Evolutionary conservation across 371 early-diverging fungal genomes (phyloP).

Genomic region (Haplosporangium sp.): DNA sequence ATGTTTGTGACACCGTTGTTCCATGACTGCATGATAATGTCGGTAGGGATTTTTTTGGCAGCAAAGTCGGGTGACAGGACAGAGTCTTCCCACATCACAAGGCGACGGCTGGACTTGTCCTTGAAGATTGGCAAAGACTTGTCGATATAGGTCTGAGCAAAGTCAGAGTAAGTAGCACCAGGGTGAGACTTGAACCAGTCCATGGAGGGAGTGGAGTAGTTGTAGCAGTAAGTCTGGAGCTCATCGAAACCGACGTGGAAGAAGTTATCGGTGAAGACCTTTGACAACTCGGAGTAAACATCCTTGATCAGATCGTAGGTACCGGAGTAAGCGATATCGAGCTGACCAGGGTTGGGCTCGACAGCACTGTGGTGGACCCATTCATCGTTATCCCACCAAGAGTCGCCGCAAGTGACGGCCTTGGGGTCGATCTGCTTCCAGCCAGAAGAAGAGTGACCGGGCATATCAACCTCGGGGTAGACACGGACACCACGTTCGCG

Average conservation of each 20-base stretch:
- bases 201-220: slow-evolving; percentile 28
- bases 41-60: slow-evolving; percentile 51
- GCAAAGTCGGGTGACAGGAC: slow-evolving; percentile 31
- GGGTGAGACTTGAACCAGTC: slow-evolving; percentile 54
- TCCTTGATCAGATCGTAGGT: slow-evolving; percentile 70
- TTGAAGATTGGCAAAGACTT: slow-evolving; percentile 53
- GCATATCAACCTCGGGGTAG: slow-evolving; percentile 86
- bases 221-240: slow-evolving; percentile 78
- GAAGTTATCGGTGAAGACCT: slow-evolving; percentile 72
- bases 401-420: slow-evolving; percentile 59
- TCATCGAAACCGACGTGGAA: slow-evolving; percentile 88
- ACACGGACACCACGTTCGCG: slow-evolving; percentile 81
- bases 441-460: slow-evolving; percentile 77
- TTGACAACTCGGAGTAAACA: slow-evolving; percentile 70
- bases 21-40: slow-evolving; percentile 73
- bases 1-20: slow-evolving; percentile 60
- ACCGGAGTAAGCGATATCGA: slow-evolving; percentile 71
- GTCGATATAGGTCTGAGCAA: slow-evolving; percentile 47
- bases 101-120: slow-evolving; percentile 35
- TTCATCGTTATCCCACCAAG: slow-evolving; percentile 60
- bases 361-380: slow-evolving; percentile 60
- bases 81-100: slow-evolving; percentile 54
- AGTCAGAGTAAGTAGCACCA: slow-evolving; percentile 29
- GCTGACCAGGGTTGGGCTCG: slow-evolving; percentile 85
- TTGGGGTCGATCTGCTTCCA: slow-evolving; percentile 61